Percentiles rank a stretch among this genome's conserved stretches.
phyloP scores from a whole-genome alignment of 805 yeast species.

The Sugiyamaella valdiviana region DNA sequence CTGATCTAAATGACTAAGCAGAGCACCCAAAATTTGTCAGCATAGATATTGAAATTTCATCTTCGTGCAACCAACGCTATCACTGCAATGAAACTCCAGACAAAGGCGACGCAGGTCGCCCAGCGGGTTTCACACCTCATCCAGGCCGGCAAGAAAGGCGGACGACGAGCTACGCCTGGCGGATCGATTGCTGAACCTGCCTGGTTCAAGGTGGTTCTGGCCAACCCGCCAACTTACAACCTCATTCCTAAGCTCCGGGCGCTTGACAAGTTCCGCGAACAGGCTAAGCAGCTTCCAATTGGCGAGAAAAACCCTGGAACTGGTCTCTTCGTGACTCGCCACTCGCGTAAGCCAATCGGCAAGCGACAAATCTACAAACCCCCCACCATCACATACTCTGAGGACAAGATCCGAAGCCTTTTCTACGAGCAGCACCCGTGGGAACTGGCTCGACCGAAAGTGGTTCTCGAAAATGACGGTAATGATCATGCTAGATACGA shows the following conservation, averaged over 20 bases:
- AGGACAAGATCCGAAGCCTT: slow-evolving; percentile 74
- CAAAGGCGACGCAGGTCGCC: slow-evolving; percentile 67
- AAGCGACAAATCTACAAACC: slow-evolving; percentile 42
- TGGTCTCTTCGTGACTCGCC: slow-evolving; percentile 43
- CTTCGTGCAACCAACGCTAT: not conserved
- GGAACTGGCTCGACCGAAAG: slow-evolving; percentile 90
- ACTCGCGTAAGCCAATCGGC: slow-evolving; percentile 34
- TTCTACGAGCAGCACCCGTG: slow-evolving; percentile 95
- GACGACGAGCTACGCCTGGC: slow-evolving; percentile 9
- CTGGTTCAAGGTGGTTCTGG: slow-evolving; percentile 83
- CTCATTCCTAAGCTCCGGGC: slow-evolving; percentile 42
- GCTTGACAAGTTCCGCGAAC: slow-evolving; percentile 25
- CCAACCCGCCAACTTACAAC: slow-evolving; percentile 70
- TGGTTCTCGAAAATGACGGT: slow-evolving; percentile 69
- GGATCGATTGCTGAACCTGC: slow-evolving; percentile 61
- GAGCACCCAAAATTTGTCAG: no score
- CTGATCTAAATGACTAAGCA: no score
- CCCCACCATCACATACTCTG: slow-evolving; percentile 51
- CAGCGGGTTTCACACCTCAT: slow-evolving; percentile 76
- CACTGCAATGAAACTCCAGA: slow-evolving; percentile 59
- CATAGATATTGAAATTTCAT: not conserved
- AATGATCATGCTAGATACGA: slow-evolving; percentile 49
- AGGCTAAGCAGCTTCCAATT: slow-evolving; percentile 21
- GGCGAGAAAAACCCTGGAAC: slow-evolving; percentile 23
- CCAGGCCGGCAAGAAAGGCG: slow-evolving; percentile 43